Conservation (phyloP, 2,329 filamentous ascomycete genomes). For the Amauroascus verrucosus region DNA sequence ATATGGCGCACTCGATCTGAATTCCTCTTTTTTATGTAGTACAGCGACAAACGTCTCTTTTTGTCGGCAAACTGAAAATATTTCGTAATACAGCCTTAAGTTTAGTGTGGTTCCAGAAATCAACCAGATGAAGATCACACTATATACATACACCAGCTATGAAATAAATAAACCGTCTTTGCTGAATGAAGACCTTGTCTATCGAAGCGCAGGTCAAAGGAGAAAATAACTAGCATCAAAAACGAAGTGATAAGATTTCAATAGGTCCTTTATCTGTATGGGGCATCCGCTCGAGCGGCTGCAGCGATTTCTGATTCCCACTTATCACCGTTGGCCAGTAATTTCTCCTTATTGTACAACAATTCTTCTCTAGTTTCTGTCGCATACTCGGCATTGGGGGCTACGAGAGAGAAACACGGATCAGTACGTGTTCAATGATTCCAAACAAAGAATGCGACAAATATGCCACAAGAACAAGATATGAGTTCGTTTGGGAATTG, state of each 20-base stretch:
- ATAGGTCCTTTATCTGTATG: conserved; percentile 57
- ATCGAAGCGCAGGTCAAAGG: too few species aligned
- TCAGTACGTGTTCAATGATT: background rate
- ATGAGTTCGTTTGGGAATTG: conserved; percentile 9
- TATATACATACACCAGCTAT: conserved; percentile 10
- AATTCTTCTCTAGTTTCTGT: conserved; percentile 81
- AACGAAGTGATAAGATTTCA: background rate
- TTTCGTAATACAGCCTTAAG: background rate
- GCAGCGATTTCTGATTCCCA: conserved; percentile 98
- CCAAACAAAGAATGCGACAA: background rate
- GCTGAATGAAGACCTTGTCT: background rate
- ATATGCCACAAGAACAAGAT: background rate
- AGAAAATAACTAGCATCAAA: background rate
- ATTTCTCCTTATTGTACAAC: conserved; percentile 95
- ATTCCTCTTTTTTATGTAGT: background rate
- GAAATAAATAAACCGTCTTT: background rate
- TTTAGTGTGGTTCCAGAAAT: background rate
- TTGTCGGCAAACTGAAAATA: background rate
- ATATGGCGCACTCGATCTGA: background rate
- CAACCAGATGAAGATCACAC: background rate
- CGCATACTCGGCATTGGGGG: conserved; percentile 63
- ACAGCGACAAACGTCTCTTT: background rate
- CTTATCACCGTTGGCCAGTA: conserved; percentile 80
- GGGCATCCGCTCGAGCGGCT: conserved; percentile 81
- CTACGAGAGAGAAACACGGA: conserved; percentile 24